Evolutionary conservation across 2,329 filamentous ascomycete species (phyloP).

Genomic region (Nigrospora osmanthi): DNA sequence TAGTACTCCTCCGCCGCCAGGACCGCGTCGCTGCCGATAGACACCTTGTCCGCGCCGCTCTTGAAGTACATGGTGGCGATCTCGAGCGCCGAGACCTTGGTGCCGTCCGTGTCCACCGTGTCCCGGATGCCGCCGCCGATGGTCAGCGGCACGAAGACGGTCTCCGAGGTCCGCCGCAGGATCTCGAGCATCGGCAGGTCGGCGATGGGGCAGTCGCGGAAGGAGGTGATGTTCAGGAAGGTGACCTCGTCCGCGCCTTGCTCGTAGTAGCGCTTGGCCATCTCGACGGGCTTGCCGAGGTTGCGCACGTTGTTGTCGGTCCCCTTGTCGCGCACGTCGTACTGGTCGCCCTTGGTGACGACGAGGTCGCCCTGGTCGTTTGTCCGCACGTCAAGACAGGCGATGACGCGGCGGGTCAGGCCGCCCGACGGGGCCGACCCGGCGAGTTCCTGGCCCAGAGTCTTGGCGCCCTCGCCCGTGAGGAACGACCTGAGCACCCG

Average conservation of each 20-base stretch:
- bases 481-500: conserved; percentile 81
- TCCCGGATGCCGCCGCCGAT: conserved; percentile 94
- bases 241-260: conserved; percentile 95
- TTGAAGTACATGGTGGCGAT: conserved; percentile 97
- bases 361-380: conserved; percentile 94
- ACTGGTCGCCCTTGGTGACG: conserved; percentile 97
- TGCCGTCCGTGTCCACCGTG: conserved; percentile 82
- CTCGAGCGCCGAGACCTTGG: conserved; percentile 78
- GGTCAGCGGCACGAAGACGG: conserved; percentile 92
- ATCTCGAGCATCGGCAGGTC: conserved; percentile 97
- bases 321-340: conserved; percentile 90
- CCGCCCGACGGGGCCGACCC: conserved; percentile 44
- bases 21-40: conserved; percentile 92
- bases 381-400: conserved; percentile 88
- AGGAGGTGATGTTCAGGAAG: conserved; percentile 97
- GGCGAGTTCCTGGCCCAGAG: conserved; percentile 31
- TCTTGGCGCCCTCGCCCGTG: conserved; percentile 54
- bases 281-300: conserved; percentile 91
- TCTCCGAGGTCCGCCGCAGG: conserved; percentile 74
- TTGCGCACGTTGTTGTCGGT: conserved; percentile 68
- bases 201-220: conserved; percentile 87
- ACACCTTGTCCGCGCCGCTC: conserved; percentile 94
- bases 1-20: conserved; percentile 89
- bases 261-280: conserved; percentile 90
- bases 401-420: conserved; percentile 87